Evolutionary conservation across 768 basidiomycete species (phyloP).

Genomic region (Agaricus subrufescens): DNA sequence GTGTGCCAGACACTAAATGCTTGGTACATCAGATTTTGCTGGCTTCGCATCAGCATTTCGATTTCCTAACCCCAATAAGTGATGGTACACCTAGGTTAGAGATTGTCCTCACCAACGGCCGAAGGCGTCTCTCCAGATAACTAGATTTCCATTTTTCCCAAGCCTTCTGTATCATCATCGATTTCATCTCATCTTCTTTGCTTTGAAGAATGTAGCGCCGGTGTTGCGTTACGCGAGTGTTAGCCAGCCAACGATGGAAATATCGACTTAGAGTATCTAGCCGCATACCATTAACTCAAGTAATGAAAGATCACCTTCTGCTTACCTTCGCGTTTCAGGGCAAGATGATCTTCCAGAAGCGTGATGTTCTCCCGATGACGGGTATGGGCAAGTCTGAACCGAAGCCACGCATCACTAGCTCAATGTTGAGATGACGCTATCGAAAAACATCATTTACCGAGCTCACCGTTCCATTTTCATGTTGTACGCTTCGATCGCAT

Average conservation of each 20-base stretch:
- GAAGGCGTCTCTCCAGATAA: constrained; percentile 59
- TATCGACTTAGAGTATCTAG: constrained; percentile 63
- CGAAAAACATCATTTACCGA: constrained; percentile 30
- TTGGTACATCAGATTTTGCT: constrained; percentile 58
- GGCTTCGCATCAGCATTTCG: constrained; percentile 51
- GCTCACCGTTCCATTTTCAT: constrained; percentile 27
- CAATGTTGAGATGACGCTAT: not conserved
- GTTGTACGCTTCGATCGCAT: constrained; percentile 45
- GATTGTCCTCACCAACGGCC: constrained; percentile 46
- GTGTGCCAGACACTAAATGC: constrained; percentile 73
- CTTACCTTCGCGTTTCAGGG: constrained; percentile 76
- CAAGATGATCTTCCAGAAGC: constrained; percentile 78
- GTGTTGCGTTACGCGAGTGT: constrained; percentile 56
- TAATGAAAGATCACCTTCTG: not conserved
- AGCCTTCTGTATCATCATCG: constrained; percentile 41
- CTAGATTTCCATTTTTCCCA: constrained; percentile 84
- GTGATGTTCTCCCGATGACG: constrained; percentile 1
- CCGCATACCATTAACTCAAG: constrained; percentile 21
- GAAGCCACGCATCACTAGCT: constrained; percentile 4
- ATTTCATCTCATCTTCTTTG: constrained; percentile 59
- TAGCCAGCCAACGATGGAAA: constrained; percentile 67
- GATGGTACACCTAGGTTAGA: not conserved
- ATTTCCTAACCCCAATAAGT: constrained; percentile 42
- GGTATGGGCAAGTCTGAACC: not conserved
- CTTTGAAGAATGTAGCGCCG: constrained; percentile 54